A percentile compares a stretch with the other conserved stretches of the same genome.
Conservation (phyloP, 192 early-diverging fungal species). For the Coemansia umbellata region DNA sequence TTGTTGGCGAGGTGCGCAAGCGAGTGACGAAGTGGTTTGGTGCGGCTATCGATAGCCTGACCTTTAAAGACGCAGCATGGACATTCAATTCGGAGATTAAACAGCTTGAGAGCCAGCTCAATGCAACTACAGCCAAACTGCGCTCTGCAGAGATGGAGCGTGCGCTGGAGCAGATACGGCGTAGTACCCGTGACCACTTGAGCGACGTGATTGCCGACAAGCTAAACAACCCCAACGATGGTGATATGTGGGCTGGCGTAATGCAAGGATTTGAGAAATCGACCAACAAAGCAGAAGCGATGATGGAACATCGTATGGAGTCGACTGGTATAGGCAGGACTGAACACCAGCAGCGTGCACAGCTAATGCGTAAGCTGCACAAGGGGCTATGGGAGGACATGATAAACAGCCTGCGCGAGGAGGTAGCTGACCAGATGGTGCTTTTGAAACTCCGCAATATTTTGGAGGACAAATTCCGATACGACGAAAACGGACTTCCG, state of each 20-base stretch:
- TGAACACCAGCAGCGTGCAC: slow-evolving; percentile 54
- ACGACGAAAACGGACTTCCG: slow-evolving; percentile 89
- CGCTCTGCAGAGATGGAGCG: slow-evolving; percentile 39
- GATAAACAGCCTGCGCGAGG: slow-evolving; percentile 70
- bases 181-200: slow-evolving; percentile 49
- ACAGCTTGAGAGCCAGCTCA: slow-evolving; percentile 22
- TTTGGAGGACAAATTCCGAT: slow-evolving; percentile 91
- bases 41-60: slow-evolving; percentile 11
- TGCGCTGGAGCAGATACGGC: slow-evolving; percentile 11
- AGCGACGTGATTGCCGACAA: slow-evolving; percentile 66
- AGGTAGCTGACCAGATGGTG: slow-evolving; percentile 78
- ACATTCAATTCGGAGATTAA: slow-evolving; percentile 26
- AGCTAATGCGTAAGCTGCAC: slow-evolving; percentile 55
- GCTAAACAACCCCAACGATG: slow-evolving; percentile 61
- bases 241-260: slow-evolving; percentile 70
- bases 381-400: slow-evolving; percentile 70
- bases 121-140: slow-evolving; percentile 31
- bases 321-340: slow-evolving; percentile 30
- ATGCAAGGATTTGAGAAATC: slow-evolving; percentile 55
- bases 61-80: slow-evolving; percentile 19
- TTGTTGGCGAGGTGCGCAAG: slow-evolving; percentile 22
- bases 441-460: slow-evolving; percentile 72
- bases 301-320: slow-evolving; percentile 20
- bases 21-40: slow-evolving; percentile 19
- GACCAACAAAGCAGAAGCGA: slow-evolving; percentile 54